A percentile compares a stretch with the other conserved stretches of the same genome.
Conservation (phyloP, 2,329 filamentous ascomycete genomes). For the Alternaria sp. region DNA sequence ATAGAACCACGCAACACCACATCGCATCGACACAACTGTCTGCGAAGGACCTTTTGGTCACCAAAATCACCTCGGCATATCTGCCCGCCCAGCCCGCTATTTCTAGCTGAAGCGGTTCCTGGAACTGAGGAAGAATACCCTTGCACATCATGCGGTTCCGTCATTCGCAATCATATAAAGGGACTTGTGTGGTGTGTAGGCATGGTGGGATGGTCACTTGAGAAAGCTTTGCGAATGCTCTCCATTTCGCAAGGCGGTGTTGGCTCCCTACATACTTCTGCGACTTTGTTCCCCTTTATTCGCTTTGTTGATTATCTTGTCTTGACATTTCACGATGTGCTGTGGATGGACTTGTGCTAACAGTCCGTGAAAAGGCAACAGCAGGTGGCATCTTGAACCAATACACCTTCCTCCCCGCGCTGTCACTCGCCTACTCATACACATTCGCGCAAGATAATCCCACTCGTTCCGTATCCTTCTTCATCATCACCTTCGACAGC, state of each 20-base stretch:
- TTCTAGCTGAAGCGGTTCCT: slow-evolving; percentile 64
- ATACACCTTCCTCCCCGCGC: slow-evolving; percentile 62
- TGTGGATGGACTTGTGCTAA: slow-evolving; percentile 38
- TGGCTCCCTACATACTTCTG: slow-evolving; percentile 69
- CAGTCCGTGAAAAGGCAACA: slow-evolving; percentile 56
- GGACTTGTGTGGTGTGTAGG: slow-evolving; percentile 58
- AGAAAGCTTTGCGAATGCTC: slow-evolving; percentile 63
- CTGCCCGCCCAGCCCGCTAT: slow-evolving; percentile 60
- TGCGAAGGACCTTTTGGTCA: slow-evolving; percentile 28
- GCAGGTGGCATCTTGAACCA: slow-evolving; percentile 63
- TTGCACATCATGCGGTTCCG: slow-evolving; percentile 58
- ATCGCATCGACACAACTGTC: slow-evolving; percentile 33
- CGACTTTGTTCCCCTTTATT: slow-evolving; percentile 11
- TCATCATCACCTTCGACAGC: slow-evolving; percentile 83
- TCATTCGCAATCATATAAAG: slow-evolving; percentile 61
- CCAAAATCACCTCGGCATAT: slow-evolving; percentile 65
- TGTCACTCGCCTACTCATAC: slow-evolving; percentile 83
- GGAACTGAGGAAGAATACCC: slow-evolving; percentile 63
- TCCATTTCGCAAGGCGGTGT: slow-evolving; percentile 65
- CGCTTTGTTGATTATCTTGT: slow-evolving; percentile 6
- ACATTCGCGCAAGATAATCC: slow-evolving; percentile 87
- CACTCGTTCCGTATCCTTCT: slow-evolving; percentile 77
- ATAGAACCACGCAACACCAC: slow-evolving; percentile 10
- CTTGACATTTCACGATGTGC: slow-evolving; percentile 4
- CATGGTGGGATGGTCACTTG: slow-evolving; percentile 63